A percentile compares a stretch with the other conserved stretches of the same genome.
phyloP scores from a whole-genome alignment of 192 early-diverging fungal genomes.

The Thoreauomyces humboldtii region DNA sequence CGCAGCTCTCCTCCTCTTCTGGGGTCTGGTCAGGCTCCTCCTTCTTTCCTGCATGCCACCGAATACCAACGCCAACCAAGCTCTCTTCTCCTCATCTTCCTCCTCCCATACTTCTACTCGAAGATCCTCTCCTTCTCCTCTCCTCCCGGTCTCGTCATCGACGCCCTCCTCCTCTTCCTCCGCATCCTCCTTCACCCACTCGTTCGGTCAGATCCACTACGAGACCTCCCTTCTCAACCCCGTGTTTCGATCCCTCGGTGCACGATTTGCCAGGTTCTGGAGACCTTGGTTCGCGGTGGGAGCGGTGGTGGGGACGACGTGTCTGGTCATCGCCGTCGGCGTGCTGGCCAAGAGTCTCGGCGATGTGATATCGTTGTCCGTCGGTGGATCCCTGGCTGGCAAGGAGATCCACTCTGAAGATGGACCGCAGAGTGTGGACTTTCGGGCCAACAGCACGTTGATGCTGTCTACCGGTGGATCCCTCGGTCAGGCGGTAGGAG shows the following conservation, averaged over 20 bases:
- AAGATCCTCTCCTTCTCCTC: background rate
- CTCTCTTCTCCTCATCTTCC: background rate
- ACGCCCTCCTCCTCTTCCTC: background rate
- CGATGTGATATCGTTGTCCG: too few species aligned
- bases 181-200: slow-evolving; percentile 7
- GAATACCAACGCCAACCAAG: background rate
- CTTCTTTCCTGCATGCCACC: background rate
- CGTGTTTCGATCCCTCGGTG: background rate
- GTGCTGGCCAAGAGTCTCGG: slow-evolving; percentile 42
- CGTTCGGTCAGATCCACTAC: slow-evolving; percentile 3
- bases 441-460: slow-evolving; percentile 26
- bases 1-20: background rate
- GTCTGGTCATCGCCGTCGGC: slow-evolving; percentile 46
- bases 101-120: slow-evolving; percentile 1
- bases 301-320: slow-evolving; percentile 38
- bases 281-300: slow-evolving; percentile 58
- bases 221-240: slow-evolving; percentile 1
- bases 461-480: slow-evolving; percentile 18
- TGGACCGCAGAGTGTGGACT: slow-evolving; percentile 1
- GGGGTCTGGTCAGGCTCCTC: background rate
- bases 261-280: slow-evolving; percentile 45
- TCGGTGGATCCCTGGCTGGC: too few species aligned
- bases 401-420: too few species aligned
- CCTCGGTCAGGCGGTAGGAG: slow-evolving; percentile 25
- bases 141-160: background rate